Conservation (phyloP, 805 yeast species). For the Yamadazyma endophytica region DNA sequence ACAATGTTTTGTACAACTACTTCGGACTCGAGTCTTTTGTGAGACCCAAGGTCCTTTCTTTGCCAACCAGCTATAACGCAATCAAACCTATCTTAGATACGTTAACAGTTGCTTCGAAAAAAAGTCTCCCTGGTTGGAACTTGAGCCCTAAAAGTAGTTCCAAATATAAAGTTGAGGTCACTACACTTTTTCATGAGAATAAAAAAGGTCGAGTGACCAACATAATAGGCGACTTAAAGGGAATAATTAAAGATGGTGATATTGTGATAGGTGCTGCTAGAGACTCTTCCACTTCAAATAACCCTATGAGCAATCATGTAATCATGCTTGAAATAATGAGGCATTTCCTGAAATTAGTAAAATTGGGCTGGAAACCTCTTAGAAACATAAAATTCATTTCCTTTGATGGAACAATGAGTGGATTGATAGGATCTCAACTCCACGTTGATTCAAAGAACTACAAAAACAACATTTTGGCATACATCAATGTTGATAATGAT, state of each 20-base stretch:
- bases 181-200: constrained; percentile 10
- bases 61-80: constrained; percentile 25
- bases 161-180: constrained; percentile 13
- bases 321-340: constrained; percentile 36
- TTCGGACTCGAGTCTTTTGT: constrained; percentile 4
- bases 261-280: constrained; percentile 38
- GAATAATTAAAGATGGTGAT: constrained; percentile 36
- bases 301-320: constrained; percentile 38
- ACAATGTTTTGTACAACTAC: constrained; percentile 9
- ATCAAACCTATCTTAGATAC: constrained; percentile 24
- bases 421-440: constrained; percentile 27
- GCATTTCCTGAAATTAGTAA: constrained; percentile 24
- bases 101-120: constrained; percentile 10
- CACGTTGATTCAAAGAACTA: constrained; percentile 16
- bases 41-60: constrained; percentile 15
- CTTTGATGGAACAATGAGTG: constrained; percentile 37
- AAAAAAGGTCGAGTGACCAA: constrained; percentile 20
- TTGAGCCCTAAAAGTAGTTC: constrained; percentile 17
- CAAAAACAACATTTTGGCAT: constrained; percentile 19
- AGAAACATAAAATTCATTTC: constrained; percentile 36
- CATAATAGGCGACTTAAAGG: constrained; percentile 28
- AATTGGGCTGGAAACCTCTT: constrained; percentile 40
- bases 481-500: constrained; percentile 37
- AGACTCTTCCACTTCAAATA: constrained; percentile 32
- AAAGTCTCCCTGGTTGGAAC: constrained; percentile 19